Evolutionary conservation across 352 stramenopile species (phyloP).

Genomic region (Globisporangium splendens): DNA sequence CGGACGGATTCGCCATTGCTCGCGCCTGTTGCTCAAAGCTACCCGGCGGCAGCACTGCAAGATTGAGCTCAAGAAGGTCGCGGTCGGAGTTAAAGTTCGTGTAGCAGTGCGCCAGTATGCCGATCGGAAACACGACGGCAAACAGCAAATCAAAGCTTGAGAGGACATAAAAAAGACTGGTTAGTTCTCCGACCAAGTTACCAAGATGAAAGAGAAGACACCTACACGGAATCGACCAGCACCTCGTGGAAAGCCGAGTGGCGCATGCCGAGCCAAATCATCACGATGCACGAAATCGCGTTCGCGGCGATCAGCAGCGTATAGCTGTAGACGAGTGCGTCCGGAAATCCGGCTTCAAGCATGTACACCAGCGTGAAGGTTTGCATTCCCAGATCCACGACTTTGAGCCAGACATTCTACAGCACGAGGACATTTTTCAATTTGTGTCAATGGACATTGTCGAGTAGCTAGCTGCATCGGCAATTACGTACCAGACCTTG

Average conservation of each 20-base stretch:
- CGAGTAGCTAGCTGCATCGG: too few species aligned
- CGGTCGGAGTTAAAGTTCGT: slow-evolving; percentile 29
- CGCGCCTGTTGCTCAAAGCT: slow-evolving; percentile 32
- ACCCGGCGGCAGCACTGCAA: slow-evolving; percentile 17
- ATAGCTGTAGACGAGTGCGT: neutral
- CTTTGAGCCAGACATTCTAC: slow-evolving; percentile 4
- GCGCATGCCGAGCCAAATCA: neutral
- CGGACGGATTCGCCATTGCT: slow-evolving; percentile 22
- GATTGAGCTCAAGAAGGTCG: slow-evolving; percentile 15
- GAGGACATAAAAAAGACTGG: neutral
- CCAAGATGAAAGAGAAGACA: neutral
- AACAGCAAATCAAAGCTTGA: slow-evolving; percentile 27
- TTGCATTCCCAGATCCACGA: slow-evolving; percentile 1
- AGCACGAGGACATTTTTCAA: neutral
- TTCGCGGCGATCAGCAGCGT: neutral
- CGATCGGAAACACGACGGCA: slow-evolving; percentile 26
- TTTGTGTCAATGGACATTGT: neutral
- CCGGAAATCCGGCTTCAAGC: neutral
- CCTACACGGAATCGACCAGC: neutral
- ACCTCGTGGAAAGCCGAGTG: neutral
- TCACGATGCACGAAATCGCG: neutral
- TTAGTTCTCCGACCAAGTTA: too few species aligned
- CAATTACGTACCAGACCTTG: neutral
- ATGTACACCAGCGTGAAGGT: neutral
- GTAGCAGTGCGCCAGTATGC: slow-evolving; percentile 20